Percentiles rank a stretch among this genome's conserved stretches.
Evolutionary conservation across 139 green algal species (phyloP).

Genomic region (Pleodorina starrii): DNA sequence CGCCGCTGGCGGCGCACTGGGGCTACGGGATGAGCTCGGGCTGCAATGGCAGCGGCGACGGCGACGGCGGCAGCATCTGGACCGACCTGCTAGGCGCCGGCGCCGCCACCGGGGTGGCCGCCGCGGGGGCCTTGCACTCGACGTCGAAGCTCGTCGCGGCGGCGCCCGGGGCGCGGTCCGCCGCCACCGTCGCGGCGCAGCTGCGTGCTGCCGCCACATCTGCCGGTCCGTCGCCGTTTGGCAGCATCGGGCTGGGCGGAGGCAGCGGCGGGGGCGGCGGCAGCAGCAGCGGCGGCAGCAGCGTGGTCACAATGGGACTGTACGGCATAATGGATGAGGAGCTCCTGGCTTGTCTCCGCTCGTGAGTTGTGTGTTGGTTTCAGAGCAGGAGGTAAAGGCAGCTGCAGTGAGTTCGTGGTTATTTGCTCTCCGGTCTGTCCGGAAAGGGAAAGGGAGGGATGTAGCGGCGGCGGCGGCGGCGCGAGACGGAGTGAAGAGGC

Average conservation of each 20-base stretch:
- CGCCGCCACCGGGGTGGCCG: too few species aligned
- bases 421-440: too few species aligned
- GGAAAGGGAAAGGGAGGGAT: too few species aligned
- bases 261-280: not conserved
- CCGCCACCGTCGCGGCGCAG: not conserved
- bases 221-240: not conserved
- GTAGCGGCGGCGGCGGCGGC: too few species aligned
- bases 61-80: too few species aligned
- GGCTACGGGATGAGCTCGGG: not conserved
- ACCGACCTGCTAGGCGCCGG: too few species aligned
- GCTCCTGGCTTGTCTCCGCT: not conserved
- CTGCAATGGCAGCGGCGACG: not conserved
- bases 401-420: too few species aligned
- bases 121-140: too few species aligned
- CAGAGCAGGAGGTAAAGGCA: too few species aligned
- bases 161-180: not conserved
- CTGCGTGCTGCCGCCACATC: not conserved
- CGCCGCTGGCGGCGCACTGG: too few species aligned
- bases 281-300: not conserved
- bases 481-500: too few species aligned
- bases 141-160: not conserved
- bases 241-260: not conserved
- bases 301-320: not conserved
- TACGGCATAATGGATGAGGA: not conserved
- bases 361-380: not conserved